These are phyloP conservation scores for Yamadazyma buinensis DNA, from an alignment of 1,139 yeast genomes.

Conservation along the genomic window DNA sequence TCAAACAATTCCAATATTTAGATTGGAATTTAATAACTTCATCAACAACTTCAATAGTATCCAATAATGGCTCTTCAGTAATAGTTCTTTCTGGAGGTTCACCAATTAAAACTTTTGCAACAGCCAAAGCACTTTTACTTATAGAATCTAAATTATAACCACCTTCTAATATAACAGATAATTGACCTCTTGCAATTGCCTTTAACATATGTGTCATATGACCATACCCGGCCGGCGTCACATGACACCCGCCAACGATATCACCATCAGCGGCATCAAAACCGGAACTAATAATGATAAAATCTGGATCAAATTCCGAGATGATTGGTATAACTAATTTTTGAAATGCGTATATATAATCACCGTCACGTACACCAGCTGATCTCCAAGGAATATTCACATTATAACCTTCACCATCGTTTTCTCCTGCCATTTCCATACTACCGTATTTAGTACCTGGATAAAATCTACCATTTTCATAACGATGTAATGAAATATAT, in stretches of 20 bases:
- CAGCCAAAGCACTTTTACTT: slow-evolving; percentile 86
- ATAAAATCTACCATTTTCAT: slow-evolving; percentile 87
- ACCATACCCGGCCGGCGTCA: slow-evolving; percentile 93
- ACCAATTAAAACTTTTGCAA: slow-evolving; percentile 86
- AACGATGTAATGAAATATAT: slow-evolving; percentile 87
- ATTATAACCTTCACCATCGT: slow-evolving; percentile 79
- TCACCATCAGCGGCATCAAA: slow-evolving; percentile 99
- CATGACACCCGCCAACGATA: slow-evolving; percentile 95
- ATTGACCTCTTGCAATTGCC: slow-evolving; percentile 79
- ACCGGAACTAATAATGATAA: slow-evolving; percentile 90
- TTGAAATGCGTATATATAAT: slow-evolving; percentile 88
- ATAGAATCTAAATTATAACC: slow-evolving; percentile 93
- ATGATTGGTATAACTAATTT: slow-evolving; percentile 88
- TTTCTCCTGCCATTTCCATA: slow-evolving; percentile 77
- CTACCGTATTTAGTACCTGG: slow-evolving; percentile 90
- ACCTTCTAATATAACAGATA: slow-evolving; percentile 91
- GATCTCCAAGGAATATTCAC: slow-evolving; percentile 93
- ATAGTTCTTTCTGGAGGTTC: slow-evolving; percentile 87
- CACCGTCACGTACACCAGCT: slow-evolving; percentile 95
- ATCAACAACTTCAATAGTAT: slow-evolving; percentile 81
- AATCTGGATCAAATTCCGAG: slow-evolving; percentile 86
- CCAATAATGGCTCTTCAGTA: slow-evolving; percentile 61
- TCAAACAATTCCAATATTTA: slow-evolving; percentile 81
- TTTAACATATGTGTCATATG: slow-evolving; percentile 93
- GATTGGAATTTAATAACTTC: slow-evolving; percentile 81